Evolutionary conservation across 2,329 filamentous ascomycete genomes (phyloP).

Genomic region (Pseudogymnoascus verrucosus): DNA sequence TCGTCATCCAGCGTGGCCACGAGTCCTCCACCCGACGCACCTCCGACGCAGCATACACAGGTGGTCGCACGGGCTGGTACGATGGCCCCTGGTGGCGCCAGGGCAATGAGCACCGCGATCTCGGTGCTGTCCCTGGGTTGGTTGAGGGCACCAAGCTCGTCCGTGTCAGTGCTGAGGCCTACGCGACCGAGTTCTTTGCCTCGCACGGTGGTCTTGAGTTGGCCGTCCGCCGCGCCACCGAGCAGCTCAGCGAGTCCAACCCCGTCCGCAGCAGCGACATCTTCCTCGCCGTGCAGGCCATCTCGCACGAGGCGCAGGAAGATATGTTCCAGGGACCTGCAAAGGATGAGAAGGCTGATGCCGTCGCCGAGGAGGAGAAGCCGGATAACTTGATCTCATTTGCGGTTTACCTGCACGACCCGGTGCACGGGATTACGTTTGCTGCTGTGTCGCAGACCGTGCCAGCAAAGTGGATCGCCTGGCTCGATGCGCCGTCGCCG

Average conservation of each 20-base stretch:
- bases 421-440: slow-evolving; percentile 85
- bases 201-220: slow-evolving; percentile 69
- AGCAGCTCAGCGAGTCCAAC: slow-evolving; percentile 74
- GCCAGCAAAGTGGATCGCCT: slow-evolving; percentile 78
- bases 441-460: slow-evolving; percentile 73
- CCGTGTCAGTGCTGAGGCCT: slow-evolving; percentile 79
- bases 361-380: slow-evolving; percentile 41
- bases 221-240: slow-evolving; percentile 70
- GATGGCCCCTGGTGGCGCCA: slow-evolving; percentile 96
- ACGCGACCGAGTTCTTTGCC: slow-evolving; percentile 77
- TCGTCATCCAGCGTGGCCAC: slow-evolving; percentile 88
- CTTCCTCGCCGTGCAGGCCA: slow-evolving; percentile 89
- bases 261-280: slow-evolving; percentile 89
- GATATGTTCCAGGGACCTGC: slow-evolving; percentile 59
- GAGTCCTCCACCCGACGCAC: slow-evolving; percentile 67
- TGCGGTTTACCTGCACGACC: slow-evolving; percentile 75
- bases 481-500: slow-evolving; percentile 72
- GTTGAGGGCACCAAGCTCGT: slow-evolving; percentile 86
- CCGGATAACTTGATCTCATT: slow-evolving; percentile 60
- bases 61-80: slow-evolving; percentile 64
- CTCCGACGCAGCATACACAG: slow-evolving; percentile 49
- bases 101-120: slow-evolving; percentile 58
- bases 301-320: slow-evolving; percentile 55
- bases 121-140: slow-evolving; percentile 72
- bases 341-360: slow-evolving; percentile 47